Base-by-base conservation (phyloP, 345 rosid genomes). In the Aquilaria malaccensis region DNA sequence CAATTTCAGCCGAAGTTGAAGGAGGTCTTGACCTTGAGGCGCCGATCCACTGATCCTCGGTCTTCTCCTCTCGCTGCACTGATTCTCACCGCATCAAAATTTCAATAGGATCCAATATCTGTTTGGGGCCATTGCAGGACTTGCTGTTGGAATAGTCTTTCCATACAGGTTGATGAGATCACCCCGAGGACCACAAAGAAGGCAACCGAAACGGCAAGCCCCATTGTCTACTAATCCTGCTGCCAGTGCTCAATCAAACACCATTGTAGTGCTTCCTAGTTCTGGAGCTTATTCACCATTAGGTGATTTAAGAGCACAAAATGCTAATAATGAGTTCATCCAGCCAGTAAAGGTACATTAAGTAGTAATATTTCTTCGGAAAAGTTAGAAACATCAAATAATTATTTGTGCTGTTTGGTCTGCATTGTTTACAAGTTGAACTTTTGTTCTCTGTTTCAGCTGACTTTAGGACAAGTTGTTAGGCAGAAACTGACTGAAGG, bases 401-500 rank as follows among this genome's bases (percentile, higher is more conserved):
- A 14, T 53, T 53, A 53, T 14, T 6, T 60, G 30, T 22, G 22
- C n/a, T 22, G 13, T 49, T 52, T 49, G 14, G 51, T 37, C 43
- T 37, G 43, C 5, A 37, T 2, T 3, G 43, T 37, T 37, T 37
- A 9, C 43, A 2, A 2, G 0, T 9, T 37, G 5, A 1, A 37
- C 43, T 37, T 37, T 37, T 37, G 43, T 9, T 37, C 43, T 37
- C 6, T 37, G 43, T 4, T 37, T 5, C 81, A 91, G 97, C 94
- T 86, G 33, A 84, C 89, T 7, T 69, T 88, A 79, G 94, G 86
- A 32, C 97, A 88, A 68, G 70, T 88, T 67, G 89, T 88, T 58
- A 83, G 94, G 71, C 96, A 88, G 75, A 91, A 83, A 69, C 77
- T 91, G 77, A 82, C 95, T 56, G 97, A 84, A 81, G 97, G 96